Percentiles rank a stretch among this genome's conserved stretches.
These are phyloP conservation scores for Apiotrichum domesticum DNA, from an alignment of 1,284 basidiomycete species.

Conservation along the genomic window DNA sequence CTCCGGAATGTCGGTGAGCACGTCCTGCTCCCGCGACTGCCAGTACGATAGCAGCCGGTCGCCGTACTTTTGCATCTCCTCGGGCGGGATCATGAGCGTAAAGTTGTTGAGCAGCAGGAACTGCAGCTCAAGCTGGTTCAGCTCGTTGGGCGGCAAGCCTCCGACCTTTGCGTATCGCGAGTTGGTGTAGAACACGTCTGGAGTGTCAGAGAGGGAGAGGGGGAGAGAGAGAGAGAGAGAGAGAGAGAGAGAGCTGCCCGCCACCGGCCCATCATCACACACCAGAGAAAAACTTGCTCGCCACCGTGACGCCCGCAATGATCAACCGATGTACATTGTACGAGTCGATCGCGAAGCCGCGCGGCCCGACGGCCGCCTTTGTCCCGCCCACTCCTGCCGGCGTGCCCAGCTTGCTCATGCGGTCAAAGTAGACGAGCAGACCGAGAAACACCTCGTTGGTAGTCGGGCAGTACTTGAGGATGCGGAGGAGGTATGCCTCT, in stretches of 20 bases:
- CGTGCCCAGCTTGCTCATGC: conserved; percentile 53
- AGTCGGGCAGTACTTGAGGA: conserved; percentile 96
- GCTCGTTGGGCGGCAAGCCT: conserved; percentile 84
- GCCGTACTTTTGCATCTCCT: conserved; percentile 93
- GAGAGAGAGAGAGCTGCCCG: too few species aligned
- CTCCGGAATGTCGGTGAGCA: conserved; percentile 3
- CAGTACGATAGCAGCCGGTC: conserved; percentile 67
- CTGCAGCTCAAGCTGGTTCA: conserved; percentile 95
- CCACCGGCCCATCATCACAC: neutral
- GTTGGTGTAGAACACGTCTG: conserved; percentile 98
- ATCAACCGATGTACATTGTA: conserved; percentile 95
- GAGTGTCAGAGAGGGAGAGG: too few species aligned
- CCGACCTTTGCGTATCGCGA: conserved; percentile 98
- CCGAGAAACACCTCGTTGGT: conserved; percentile 96
- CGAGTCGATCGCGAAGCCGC: conserved; percentile 88
- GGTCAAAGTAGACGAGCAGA: conserved; percentile 92
- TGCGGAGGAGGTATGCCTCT: conserved; percentile 88
- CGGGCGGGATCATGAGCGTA: conserved; percentile 72
- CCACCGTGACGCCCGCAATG: conserved; percentile 95
- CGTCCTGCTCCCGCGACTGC: conserved; percentile 30
- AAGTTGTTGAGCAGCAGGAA: conserved; percentile 97
- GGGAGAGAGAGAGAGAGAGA: too few species aligned
- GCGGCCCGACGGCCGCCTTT: conserved; percentile 25
- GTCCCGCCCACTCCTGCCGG: conserved; percentile 28
- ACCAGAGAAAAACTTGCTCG: conserved; percentile 91